A percentile compares a stretch with the other conserved stretches of the same genome.
Evolutionary conservation across 192 early-diverging fungal species (phyloP).

Genomic region (Backusella australiensis): DNA sequence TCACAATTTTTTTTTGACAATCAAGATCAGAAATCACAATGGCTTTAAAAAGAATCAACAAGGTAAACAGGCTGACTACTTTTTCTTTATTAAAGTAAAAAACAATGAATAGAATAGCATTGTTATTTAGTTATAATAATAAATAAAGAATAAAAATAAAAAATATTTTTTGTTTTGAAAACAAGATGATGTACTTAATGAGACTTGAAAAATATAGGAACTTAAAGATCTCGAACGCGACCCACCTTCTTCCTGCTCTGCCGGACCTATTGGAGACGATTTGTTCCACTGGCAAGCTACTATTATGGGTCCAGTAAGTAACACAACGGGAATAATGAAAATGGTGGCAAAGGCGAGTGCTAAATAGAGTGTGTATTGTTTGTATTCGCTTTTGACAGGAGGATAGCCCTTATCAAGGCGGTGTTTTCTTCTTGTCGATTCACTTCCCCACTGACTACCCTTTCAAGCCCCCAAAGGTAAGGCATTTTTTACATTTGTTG

Average conservation of each 20-base stretch:
- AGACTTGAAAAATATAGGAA: constrained; percentile 57
- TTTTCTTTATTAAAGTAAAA: background rate
- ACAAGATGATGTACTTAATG: constrained; percentile 1
- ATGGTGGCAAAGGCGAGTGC: background rate
- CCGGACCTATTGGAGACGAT: constrained; percentile 93
- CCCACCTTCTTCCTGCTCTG: constrained; percentile 97
- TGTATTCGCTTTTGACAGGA: constrained; percentile 45
- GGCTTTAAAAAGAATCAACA: constrained; percentile 99
- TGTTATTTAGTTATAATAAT: background rate
- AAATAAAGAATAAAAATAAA: background rate
- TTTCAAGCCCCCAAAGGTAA: constrained; percentile 97
- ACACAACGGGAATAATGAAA: background rate
- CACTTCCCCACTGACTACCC: constrained; percentile 98
- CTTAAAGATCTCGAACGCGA: constrained; percentile 95
- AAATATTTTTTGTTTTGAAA: background rate
- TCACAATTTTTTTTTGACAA: constrained; percentile 14
- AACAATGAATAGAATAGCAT: background rate
- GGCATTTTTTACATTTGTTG: background rate
- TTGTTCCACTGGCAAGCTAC: constrained; percentile 97
- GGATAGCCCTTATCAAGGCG: constrained; percentile 90
- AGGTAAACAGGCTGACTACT: constrained; percentile 59
- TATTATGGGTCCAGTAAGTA: constrained; percentile 94
- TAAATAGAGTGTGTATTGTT: background rate
- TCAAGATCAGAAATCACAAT: constrained; percentile 48
- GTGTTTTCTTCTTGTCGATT: constrained; percentile 97